Percentiles rank a stretch among this genome's conserved stretches.
phyloP scores from a whole-genome alignment of 768 basidiomycete species.

The Basidioascus undulatus region DNA sequence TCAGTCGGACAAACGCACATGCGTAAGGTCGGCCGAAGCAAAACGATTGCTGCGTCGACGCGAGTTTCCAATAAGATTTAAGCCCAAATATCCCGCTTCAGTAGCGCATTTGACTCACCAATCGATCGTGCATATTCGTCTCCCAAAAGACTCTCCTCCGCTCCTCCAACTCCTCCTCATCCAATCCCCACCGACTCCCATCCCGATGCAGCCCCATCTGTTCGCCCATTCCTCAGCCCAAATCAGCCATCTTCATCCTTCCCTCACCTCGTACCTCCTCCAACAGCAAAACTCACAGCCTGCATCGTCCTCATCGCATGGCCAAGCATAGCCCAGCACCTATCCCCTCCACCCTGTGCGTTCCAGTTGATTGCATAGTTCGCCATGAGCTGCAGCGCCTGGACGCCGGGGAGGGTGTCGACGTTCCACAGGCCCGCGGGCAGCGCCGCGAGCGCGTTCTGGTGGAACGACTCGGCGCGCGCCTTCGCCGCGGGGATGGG shows the following conservation, averaged over 20 bases:
- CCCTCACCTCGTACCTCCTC: too few relatives aligned
- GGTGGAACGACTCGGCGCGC: too few relatives aligned
- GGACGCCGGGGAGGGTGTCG: slow-evolving; percentile 33
- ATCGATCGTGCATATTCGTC: slow-evolving; percentile 4
- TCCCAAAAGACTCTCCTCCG: slow-evolving; percentile 6
- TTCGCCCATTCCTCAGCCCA: too few relatives aligned
- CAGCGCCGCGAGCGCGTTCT: slow-evolving; percentile 20
- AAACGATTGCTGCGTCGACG: too few relatives aligned
- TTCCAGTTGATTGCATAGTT: slow-evolving; percentile 7
- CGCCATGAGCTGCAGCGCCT: slow-evolving; percentile 17
- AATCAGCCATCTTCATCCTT: too few relatives aligned
- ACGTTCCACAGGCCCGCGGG: slow-evolving; percentile 23
- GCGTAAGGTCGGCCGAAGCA: too few relatives aligned
- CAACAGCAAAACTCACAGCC: too few relatives aligned
- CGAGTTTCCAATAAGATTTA: too few relatives aligned
- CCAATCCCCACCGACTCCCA: not conserved
- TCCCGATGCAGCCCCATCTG: slow-evolving; percentile 5
- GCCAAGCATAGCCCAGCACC: slow-evolving; percentile 2
- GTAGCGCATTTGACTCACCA: too few relatives aligned
- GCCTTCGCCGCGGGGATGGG: slow-evolving; percentile 30
- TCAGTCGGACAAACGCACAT: too few relatives aligned
- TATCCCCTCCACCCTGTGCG: slow-evolving; percentile 5
- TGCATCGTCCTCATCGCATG: slow-evolving; percentile 1
- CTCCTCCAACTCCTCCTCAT: slow-evolving; percentile 3
- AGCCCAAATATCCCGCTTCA: too few relatives aligned